phyloP scores from a whole-genome alignment of 192 early-diverging fungal genomes.

The Ramicandelaber brevisporus region DNA sequence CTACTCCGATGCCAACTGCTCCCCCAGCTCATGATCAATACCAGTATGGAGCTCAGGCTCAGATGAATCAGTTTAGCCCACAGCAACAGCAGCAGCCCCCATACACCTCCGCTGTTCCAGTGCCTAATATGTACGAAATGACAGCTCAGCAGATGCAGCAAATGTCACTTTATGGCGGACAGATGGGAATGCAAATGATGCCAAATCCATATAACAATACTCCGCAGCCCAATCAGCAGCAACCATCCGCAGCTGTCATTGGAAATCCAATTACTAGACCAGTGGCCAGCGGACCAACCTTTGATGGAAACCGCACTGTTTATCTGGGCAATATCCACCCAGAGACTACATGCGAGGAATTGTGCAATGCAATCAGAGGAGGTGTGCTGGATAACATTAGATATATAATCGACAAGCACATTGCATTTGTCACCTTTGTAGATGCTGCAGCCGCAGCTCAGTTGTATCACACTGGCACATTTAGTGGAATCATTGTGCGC shows the following conservation, averaged over 20 bases:
- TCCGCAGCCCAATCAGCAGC: slow-evolving; percentile 1
- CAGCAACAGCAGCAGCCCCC: no score
- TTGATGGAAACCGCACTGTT: slow-evolving; percentile 44
- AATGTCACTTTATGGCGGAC: no score
- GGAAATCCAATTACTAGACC: background rate
- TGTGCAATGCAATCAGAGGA: slow-evolving; percentile 70
- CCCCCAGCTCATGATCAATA: no score
- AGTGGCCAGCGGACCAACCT: background rate
- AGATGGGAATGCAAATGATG: no score
- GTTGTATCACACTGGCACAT: slow-evolving; percentile 29
- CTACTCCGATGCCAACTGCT: no score
- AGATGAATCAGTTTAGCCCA: no score
- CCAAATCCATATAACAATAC: no score
- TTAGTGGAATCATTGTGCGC: slow-evolving; percentile 38
- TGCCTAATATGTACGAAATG: no score
- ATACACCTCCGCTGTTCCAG: no score
- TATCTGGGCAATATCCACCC: slow-evolving; percentile 56
- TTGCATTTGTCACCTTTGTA: slow-evolving; percentile 66
- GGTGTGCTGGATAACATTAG: slow-evolving; percentile 57
- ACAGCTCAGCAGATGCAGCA: no score
- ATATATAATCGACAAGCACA: slow-evolving; percentile 48
- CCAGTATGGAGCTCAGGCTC: no score
- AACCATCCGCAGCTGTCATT: slow-evolving; percentile 2
- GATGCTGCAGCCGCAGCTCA: slow-evolving; percentile 33
- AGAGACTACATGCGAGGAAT: slow-evolving; percentile 51